These are phyloP conservation scores for Alternaria consortialis DNA, from an alignment of 2,329 filamentous ascomycete genomes.

Conservation along the genomic window DNA sequence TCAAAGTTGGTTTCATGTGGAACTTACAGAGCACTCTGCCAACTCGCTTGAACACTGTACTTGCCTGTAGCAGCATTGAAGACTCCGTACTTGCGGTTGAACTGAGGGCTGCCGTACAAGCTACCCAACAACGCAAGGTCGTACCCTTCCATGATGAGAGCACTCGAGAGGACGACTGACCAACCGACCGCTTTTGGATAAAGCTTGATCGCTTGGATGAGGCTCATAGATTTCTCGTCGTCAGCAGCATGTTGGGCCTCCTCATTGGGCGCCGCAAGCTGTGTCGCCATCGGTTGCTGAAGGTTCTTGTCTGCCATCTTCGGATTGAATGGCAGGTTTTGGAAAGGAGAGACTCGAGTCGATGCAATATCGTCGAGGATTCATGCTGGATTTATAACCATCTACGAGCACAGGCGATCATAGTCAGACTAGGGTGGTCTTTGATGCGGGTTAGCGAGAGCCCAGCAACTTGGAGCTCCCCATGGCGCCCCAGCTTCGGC, in stretches of 20 bases:
- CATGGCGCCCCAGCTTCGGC: constrained; percentile 15
- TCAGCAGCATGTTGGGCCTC: constrained; percentile 52
- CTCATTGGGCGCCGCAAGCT: constrained; percentile 31
- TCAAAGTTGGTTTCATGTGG: neutral
- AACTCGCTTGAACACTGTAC: constrained; percentile 51
- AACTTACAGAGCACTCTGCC: constrained; percentile 55
- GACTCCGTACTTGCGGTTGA: constrained; percentile 55
- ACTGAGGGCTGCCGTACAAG: constrained; percentile 65
- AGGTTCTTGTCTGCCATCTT: constrained; percentile 34
- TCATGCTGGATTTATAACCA: constrained; percentile 21
- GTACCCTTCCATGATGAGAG: constrained; percentile 89
- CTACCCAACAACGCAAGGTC: constrained; percentile 82
- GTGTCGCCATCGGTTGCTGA: constrained; percentile 19
- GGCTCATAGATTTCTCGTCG: constrained; percentile 58
- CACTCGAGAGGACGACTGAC: constrained; percentile 84
- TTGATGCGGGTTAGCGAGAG: constrained; percentile 28
- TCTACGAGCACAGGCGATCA: constrained; percentile 25
- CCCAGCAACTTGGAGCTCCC: constrained; percentile 18
- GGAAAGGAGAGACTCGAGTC: neutral
- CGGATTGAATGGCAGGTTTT: constrained; percentile 4
- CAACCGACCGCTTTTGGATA: constrained; percentile 87
- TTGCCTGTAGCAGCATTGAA: constrained; percentile 47
- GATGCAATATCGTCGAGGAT: neutral
- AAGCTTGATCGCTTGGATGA: constrained; percentile 76
- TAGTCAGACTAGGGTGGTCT: constrained; percentile 13